Percentiles rank a stretch among this genome's conserved stretches.
Evolutionary conservation across 1,139 yeast species (phyloP).

Genomic region (Schizosaccharomyces versatilis): DNA sequence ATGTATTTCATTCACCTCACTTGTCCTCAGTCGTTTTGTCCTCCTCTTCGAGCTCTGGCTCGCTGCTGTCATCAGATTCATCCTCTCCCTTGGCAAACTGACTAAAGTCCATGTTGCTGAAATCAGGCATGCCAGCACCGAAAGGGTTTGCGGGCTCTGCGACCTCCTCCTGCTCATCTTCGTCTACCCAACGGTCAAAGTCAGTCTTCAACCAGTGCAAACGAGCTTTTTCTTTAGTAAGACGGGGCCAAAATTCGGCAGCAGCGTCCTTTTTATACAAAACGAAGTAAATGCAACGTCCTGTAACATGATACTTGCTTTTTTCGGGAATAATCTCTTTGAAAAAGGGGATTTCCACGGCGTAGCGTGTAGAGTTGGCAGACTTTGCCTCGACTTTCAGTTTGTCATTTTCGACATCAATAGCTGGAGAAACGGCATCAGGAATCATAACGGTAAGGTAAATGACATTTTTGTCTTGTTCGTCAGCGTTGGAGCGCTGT

Average conservation of each 20-base stretch:
- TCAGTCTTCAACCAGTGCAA: conserved; percentile 71
- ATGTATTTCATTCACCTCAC: too few relatives aligned
- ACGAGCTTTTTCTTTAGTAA: conserved; percentile 52
- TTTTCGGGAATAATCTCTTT: conserved; percentile 39
- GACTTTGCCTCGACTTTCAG: conserved; percentile 37
- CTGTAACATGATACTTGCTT: conserved; percentile 31
- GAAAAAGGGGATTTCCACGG: conserved; percentile 14
- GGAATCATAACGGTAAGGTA: conserved; percentile 53
- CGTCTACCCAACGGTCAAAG: conserved; percentile 89
- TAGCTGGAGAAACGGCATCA: conserved; percentile 42
- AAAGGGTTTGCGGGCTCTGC: conserved; percentile 4
- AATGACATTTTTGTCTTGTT: conserved; percentile 48
- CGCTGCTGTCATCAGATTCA: conserved; percentile 4
- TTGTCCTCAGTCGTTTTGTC: background rate
- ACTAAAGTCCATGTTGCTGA: conserved; percentile 1
- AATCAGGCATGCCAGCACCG: conserved; percentile 4
- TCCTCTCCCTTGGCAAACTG: background rate
- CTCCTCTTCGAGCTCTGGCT: conserved; percentile 1
- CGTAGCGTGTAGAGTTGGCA: conserved; percentile 22
- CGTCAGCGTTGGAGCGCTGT: conserved; percentile 64
- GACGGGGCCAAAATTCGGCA: conserved; percentile 80
- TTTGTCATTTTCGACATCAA: conserved; percentile 37
- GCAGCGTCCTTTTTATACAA: conserved; percentile 45
- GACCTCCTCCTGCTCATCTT: conserved; percentile 60
- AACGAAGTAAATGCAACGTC: conserved; percentile 48